A percentile compares a stretch with the other conserved stretches of the same genome.
Conservation (phyloP, 257 asterid genomes). For the Solanum corneliomulleri region DNA sequence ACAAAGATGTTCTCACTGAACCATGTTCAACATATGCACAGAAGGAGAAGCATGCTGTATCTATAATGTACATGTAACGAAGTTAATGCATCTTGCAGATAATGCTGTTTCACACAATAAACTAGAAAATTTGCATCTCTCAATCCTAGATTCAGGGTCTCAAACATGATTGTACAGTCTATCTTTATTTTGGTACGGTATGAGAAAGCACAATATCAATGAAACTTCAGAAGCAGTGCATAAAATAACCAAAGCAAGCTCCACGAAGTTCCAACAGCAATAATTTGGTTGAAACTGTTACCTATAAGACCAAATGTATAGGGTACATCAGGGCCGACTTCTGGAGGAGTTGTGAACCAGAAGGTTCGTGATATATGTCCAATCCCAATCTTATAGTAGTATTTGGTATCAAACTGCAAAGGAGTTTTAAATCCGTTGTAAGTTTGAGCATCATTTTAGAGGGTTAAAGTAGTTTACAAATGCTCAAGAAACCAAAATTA, state of each 20-base stretch:
- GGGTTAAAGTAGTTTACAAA: not conserved
- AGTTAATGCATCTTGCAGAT: not conserved
- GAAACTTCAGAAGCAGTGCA: not conserved
- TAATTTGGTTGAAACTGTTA: constrained; percentile 6
- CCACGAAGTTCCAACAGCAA: not conserved
- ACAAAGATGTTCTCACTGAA: not conserved
- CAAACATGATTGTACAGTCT: not conserved
- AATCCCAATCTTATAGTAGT: constrained; percentile 62
- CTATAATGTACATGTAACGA: not conserved
- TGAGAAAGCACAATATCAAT: not conserved
- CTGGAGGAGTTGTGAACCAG: constrained; percentile 78
- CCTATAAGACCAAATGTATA: constrained; percentile 87
- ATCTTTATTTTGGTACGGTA: not conserved
- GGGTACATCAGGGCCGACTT: constrained; percentile 76
- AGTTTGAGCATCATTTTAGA: not conserved
- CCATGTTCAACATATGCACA: not conserved
- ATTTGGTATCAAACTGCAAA: constrained; percentile 60
- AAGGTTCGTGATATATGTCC: constrained; percentile 44
- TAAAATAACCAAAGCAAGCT: not conserved
- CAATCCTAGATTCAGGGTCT: not conserved
- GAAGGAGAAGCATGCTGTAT: not conserved
- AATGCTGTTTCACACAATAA: not conserved
- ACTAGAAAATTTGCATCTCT: not conserved
- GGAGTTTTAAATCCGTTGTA: not conserved
- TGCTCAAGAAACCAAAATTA: not conserved